These are phyloP conservation scores for Parietaria judaica DNA, from an alignment of 306 rosid genomes.

Conservation along the genomic window DNA sequence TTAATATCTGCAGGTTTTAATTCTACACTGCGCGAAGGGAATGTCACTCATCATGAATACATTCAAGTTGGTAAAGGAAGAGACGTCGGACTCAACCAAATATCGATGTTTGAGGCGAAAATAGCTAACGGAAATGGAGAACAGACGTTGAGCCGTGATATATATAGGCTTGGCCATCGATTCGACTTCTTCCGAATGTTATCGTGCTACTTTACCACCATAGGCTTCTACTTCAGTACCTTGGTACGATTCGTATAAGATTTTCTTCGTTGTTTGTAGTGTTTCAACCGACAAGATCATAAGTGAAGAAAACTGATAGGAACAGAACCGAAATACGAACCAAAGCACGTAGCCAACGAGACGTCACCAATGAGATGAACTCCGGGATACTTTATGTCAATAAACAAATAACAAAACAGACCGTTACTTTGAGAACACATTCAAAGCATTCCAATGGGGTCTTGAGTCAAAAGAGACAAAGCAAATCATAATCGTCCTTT, in stretches of 20 bases:
- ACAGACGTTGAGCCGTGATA: slow-evolving; percentile 92
- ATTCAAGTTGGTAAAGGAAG: slow-evolving; percentile 98
- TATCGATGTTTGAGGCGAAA: slow-evolving; percentile 95
- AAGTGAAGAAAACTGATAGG: too few relatives aligned
- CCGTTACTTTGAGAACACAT: too few relatives aligned
- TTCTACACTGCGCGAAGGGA: slow-evolving; percentile 88
- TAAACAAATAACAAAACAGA: too few relatives aligned
- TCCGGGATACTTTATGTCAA: too few relatives aligned
- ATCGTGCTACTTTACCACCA: slow-evolving; percentile 75
- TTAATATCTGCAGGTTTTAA: slow-evolving; percentile 58
- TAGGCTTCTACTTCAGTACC: slow-evolving; percentile 93
- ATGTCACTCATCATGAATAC: slow-evolving; percentile 92
- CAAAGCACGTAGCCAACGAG: too few relatives aligned
- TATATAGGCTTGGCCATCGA: slow-evolving; percentile 90
- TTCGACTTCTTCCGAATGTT: slow-evolving; percentile 95
- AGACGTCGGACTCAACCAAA: slow-evolving; percentile 95
- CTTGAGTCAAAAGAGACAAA: too few relatives aligned
- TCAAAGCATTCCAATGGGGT: too few relatives aligned
- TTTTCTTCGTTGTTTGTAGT: neutral
- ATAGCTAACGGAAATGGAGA: slow-evolving; percentile 93
- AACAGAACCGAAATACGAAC: too few relatives aligned
- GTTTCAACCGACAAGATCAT: too few relatives aligned
- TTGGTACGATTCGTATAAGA: slow-evolving; percentile 45
- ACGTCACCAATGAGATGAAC: too few relatives aligned
- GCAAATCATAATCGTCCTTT: too few relatives aligned